Evolutionary conservation across 768 basidiomycete species (phyloP), one percentile per base, ranked within the genome.

Genomic region (Naganishia vishniacii): DNA sequence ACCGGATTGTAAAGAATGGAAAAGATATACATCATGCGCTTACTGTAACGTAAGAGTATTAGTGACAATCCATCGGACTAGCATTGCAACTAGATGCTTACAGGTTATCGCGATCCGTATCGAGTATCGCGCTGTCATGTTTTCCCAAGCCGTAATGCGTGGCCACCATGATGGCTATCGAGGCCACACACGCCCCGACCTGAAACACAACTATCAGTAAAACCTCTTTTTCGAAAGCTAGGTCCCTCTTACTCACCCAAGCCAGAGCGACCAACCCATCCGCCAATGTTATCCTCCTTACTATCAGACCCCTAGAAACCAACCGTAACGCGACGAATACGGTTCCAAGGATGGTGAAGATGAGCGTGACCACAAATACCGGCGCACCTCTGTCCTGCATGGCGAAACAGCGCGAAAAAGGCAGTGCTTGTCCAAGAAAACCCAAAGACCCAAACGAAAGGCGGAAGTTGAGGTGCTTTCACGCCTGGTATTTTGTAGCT

Each of bases 1-100:
- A 72, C 69, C 2, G 75, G 75, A 59, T 73, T 72, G 64, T 74
- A 76, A 46, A 73, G 62, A 18, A 75, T 68, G 11, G 71, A 72
- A 61, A 76, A 74, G 53, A 68, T 67, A 67, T 73, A 76, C 34
- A 68, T 65, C 31, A 61, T 28, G 48, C 53, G 59, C 34, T 66
- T 68, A 48, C 53, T 56, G 40, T 6, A 15, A 7, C 23, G 16
- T 6, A 40, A 69, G 59, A 25, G 47, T 40, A n/a, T n/a, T n/a
- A n/a, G 60, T 68, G 61, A 13, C 65, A 59, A 15, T 48, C 46
- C 63, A 23, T 56, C 26, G 58, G 37, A 18, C 29, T 1, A 32
- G n/a, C n/a, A n/a, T 34, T 11, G 0, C 3, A 37, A 37, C 13
- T 29, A 1, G 41, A 16, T n/a, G 9, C 48, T 49, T 28, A 37